Base-by-base conservation (phyloP, 1,284 basidiomycete species). In the Sporisorium reilianum region DNA sequence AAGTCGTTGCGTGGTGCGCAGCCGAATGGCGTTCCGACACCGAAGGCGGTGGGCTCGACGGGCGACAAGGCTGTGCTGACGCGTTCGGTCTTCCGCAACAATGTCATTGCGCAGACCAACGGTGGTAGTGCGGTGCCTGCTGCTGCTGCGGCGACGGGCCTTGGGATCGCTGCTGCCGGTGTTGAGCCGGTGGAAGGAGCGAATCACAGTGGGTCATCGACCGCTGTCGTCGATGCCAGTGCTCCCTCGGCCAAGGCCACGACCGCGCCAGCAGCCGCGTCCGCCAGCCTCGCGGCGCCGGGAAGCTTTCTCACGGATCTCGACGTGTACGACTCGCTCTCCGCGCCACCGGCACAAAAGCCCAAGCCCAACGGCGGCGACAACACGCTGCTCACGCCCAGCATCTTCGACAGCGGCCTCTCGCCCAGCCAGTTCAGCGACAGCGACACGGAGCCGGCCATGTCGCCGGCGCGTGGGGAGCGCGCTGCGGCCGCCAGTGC, bases 271-370 rank as follows among this genome's bases (percentile, higher is more conserved):
- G 26, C 46, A 26, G 18, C 28, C 12, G 18, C 46, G 30, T 16
- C 38, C 20, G 46, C 55, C 1, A 51, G 48, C n/a, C 54, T 64
- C 22, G 32, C 67, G 16, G 61, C 61, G 22, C 67, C 67, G 4
- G 62, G 58, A 40, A 75, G 72, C 54, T 75, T 75, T 64, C 66
- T 75, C 6, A 70, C 64, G 61, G 73, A 75, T n/a, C 58, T 75
- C 26, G 73, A 75, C 23, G 73, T 71, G 7, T 75, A 67, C 51
- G 73, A 75, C 36, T 57, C 73, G n/a, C 41, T 75, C 18, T 75
- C 64, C 2, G 67, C 60, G 5, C 62, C 57, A n/a, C 56, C 71
- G 12, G 50, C 52, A 14, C 52, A 55, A 12, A 57, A 49, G 45
- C 12, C 12, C 46, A 62, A 46, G 32, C 4, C 36, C 5, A 49